Evolutionary conservation across 1,139 yeast species (phyloP).

Genomic region (Nakaseomyces nivariensis): DNA sequence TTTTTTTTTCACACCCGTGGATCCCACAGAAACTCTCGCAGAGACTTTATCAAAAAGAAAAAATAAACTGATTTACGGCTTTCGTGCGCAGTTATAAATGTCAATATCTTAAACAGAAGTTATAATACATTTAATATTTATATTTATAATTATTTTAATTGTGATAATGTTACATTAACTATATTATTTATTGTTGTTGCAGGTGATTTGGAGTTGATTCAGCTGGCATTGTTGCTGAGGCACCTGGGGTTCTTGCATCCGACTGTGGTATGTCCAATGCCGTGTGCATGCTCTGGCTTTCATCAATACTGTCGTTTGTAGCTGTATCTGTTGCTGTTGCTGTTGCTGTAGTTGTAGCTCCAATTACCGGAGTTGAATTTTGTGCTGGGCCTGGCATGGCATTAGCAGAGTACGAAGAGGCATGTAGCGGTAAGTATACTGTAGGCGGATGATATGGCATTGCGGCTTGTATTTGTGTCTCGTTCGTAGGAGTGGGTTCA

Average conservation of each 20-base stretch:
- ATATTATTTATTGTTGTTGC: too few relatives aligned
- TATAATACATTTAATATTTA: too few relatives aligned
- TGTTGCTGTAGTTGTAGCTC: neutral
- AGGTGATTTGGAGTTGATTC: neutral
- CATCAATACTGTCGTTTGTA: neutral
- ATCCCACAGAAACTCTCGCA: too few relatives aligned
- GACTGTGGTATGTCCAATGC: neutral
- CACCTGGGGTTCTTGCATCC: neutral
- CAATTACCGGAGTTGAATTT: neutral
- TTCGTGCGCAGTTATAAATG: too few relatives aligned
- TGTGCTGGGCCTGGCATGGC: neutral
- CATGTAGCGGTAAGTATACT: neutral
- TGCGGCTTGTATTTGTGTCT: neutral
- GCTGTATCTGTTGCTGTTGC: neutral
- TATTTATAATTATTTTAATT: too few relatives aligned
- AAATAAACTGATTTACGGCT: too few relatives aligned
- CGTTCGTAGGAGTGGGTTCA: neutral
- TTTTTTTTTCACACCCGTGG: too few relatives aligned
- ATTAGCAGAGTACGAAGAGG: neutral
- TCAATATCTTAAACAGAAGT: too few relatives aligned
- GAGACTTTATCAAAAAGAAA: too few relatives aligned
- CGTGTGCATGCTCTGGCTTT: slow-evolving; percentile 1
- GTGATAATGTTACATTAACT: too few relatives aligned
- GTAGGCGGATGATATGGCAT: slow-evolving; percentile 1
- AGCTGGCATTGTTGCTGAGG: neutral